phyloP scores from a whole-genome alignment of 140 eudicot genomes.

The Erigeron philadelphicus region DNA sequence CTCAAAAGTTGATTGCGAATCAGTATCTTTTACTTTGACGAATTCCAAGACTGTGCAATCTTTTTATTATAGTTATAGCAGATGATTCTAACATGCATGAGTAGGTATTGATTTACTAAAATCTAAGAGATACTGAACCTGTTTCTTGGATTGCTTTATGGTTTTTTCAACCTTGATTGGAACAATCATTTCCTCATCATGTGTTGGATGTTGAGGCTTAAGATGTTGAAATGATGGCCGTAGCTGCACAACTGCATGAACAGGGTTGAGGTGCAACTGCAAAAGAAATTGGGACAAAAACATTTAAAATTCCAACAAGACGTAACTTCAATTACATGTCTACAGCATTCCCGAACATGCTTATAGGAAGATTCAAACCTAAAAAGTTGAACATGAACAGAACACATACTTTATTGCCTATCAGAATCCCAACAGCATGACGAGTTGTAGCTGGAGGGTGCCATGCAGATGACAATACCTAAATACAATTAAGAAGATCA shows the following conservation, averaged over 20 bases:
- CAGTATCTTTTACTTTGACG: constrained; percentile 2
- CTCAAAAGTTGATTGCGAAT: neutral
- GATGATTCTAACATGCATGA: neutral
- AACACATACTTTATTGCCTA: constrained; percentile 52
- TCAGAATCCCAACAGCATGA: constrained; percentile 65
- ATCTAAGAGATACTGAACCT: constrained; percentile 38
- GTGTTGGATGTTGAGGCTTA: constrained; percentile 19
- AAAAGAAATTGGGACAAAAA: constrained; percentile 23
- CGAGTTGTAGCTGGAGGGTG: constrained; percentile 39
- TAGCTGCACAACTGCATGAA: constrained; percentile 81
- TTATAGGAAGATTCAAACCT: too few species aligned
- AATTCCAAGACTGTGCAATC: neutral
- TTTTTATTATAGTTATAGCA: neutral
- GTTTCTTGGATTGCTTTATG: constrained; percentile 48
- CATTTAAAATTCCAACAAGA: constrained; percentile 18
- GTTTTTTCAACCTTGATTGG: constrained; percentile 30
- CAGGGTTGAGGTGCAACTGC: constrained; percentile 87
- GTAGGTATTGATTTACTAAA: constrained; percentile 1
- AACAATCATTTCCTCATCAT: constrained; percentile 24
- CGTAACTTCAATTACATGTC: neutral
- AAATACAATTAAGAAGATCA: constrained; percentile 20
- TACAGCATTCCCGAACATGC: neutral
- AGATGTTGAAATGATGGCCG: constrained; percentile 83
- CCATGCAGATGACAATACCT: constrained; percentile 67
- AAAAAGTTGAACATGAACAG: too few species aligned